A percentile compares a stretch with the other conserved stretches of the same genome.
These are phyloP conservation scores for Leishmania lainsoni DNA, from an alignment of 208 protist species.

Conservation along the genomic window DNA sequence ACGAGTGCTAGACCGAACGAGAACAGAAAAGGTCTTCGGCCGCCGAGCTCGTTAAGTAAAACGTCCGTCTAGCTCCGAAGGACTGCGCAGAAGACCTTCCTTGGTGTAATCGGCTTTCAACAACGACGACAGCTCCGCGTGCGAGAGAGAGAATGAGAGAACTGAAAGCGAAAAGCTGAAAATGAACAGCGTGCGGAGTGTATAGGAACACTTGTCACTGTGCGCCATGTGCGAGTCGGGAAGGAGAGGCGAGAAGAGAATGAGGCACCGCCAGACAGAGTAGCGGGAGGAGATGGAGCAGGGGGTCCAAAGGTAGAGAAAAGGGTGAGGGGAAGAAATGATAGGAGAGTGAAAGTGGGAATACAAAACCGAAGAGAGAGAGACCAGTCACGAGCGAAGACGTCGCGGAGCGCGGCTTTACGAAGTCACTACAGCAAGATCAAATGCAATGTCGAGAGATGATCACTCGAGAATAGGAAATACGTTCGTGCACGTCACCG, in stretches of 20 bases:
- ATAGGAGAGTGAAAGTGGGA: neutral
- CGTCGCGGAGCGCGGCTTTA: neutral
- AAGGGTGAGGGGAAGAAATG: neutral
- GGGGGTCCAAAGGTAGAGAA: neutral
- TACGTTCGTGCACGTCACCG: neutral
- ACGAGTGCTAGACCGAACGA: neutral
- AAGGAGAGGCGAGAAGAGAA: neutral
- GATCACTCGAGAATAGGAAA: neutral
- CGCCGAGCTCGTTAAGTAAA: neutral
- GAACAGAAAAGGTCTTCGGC: neutral
- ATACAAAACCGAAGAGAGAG: neutral
- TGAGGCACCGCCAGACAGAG: neutral
- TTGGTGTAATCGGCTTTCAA: neutral
- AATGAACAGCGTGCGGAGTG: neutral
- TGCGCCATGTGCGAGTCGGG: neutral
- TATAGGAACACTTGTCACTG: neutral
- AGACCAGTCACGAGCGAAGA: neutral
- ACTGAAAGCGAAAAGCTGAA: neutral
- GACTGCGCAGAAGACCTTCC: neutral
- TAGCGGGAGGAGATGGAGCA: neutral
- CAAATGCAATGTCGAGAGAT: neutral
- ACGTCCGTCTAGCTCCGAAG: neutral
- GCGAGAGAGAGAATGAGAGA: neutral
- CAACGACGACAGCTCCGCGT: neutral
- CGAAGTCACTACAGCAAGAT: no score